These are phyloP conservation scores for Gnaphalium uliginosum DNA, from an alignment of 129 eudicot genomes.

Conservation along the genomic window DNA sequence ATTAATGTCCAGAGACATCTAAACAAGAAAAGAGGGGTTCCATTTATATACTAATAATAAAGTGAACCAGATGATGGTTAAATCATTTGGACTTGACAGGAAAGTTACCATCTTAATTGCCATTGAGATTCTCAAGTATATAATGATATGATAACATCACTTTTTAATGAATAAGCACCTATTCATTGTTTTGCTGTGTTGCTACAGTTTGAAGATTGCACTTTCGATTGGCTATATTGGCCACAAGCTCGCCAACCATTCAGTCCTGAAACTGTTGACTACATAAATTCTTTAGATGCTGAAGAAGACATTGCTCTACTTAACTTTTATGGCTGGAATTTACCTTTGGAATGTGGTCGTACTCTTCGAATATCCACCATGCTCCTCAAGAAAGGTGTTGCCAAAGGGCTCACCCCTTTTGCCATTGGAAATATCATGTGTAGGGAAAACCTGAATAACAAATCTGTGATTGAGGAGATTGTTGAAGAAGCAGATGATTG, in stretches of 20 bases:
- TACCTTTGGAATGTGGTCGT: conserved; percentile 55
- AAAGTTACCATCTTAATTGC: background rate
- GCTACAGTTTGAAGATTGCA: conserved; percentile 60
- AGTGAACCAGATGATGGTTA: background rate
- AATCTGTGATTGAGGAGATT: conserved; percentile 62
- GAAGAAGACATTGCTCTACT: conserved; percentile 73
- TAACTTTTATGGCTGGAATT: conserved; percentile 64
- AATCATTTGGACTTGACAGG: background rate
- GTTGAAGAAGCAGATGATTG: conserved; percentile 55
- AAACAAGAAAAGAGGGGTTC: background rate
- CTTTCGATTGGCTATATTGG: conserved; percentile 57
- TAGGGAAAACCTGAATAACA: conserved; percentile 51
- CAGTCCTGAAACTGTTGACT: conserved; percentile 53
- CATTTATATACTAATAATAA: too few species aligned
- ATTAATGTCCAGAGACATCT: background rate
- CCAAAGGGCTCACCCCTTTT: conserved; percentile 63
- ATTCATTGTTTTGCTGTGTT: background rate
- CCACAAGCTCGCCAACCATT: conserved; percentile 69
- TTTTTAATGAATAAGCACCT: background rate
- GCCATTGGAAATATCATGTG: conserved; percentile 71
- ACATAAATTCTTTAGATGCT: conserved; percentile 64
- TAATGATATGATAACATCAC: background rate
- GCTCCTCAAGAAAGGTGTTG: conserved; percentile 75
- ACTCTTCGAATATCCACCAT: conserved; percentile 64
- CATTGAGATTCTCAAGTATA: background rate